Conservation (phyloP, 2,329 filamentous ascomycete genomes). For the Magnaporthiopsis rhizophila region DNA sequence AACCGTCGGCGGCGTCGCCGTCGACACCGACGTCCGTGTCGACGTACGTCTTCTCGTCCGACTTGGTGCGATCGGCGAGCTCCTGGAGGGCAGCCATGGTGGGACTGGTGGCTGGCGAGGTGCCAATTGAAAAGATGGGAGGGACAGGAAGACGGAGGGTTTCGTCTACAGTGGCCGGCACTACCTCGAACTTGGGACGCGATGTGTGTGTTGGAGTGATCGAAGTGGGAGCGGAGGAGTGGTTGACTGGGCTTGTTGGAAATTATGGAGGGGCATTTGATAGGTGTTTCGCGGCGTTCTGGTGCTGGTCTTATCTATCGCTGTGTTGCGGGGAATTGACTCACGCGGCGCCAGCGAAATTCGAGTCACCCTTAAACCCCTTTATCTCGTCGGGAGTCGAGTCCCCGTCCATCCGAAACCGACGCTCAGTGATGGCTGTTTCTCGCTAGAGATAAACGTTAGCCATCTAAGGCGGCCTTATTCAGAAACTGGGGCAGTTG, state of each 20-base stretch:
- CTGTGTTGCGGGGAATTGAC: too few relatives aligned
- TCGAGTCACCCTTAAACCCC: too few relatives aligned
- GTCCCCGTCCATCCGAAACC: too few relatives aligned
- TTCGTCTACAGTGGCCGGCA: neutral
- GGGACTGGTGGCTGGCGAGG: too few relatives aligned
- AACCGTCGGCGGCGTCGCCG: slow-evolving; percentile 57
- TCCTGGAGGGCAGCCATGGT: slow-evolving; percentile 38
- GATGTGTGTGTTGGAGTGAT: too few relatives aligned
- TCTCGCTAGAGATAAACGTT: slow-evolving; percentile 7
- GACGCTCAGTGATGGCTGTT: slow-evolving; percentile 3
- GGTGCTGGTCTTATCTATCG: neutral
- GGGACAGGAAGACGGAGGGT: neutral
- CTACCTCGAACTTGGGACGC: neutral
- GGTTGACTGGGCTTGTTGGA: neutral
- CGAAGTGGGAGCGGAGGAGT: too few relatives aligned
- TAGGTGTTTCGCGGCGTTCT: neutral
- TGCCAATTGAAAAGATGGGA: too few relatives aligned
- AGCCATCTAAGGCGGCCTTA: neutral
- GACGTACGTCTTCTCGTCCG: slow-evolving; percentile 54
- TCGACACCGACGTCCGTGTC: slow-evolving; percentile 75
- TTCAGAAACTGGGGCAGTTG: too few relatives aligned
- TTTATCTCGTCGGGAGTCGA: too few relatives aligned
- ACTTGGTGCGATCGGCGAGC: slow-evolving; percentile 42
- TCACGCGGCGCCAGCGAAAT: too few relatives aligned
- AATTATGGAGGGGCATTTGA: slow-evolving; percentile 1